Percentiles rank a stretch among this genome's conserved stretches.
These are phyloP conservation scores for Eutrema salsugineum DNA, from an alignment of 441 rosid species.

Conservation along the genomic window DNA sequence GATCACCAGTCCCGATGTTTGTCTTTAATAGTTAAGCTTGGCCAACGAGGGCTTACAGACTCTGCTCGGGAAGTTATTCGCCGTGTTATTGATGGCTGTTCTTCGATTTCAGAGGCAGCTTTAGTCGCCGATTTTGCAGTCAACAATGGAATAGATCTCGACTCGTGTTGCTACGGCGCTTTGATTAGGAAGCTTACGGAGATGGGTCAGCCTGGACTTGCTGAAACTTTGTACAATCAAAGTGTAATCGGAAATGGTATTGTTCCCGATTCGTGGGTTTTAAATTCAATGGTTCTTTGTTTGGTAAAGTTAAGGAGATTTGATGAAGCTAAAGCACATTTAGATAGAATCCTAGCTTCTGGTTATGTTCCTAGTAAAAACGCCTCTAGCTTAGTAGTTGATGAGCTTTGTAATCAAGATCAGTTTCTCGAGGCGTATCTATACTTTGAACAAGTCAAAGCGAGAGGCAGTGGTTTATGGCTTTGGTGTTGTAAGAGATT, in stretches of 20 bases:
- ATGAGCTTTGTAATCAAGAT: constrained; percentile 37
- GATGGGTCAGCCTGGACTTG: constrained; percentile 39
- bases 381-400: constrained; percentile 41
- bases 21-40: constrained; percentile 41
- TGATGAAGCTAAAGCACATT: constrained; percentile 44
- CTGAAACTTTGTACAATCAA: constrained; percentile 35
- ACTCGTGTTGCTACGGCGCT: constrained; percentile 25
- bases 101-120: constrained; percentile 36
- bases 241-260: constrained; percentile 39
- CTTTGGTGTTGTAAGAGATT: constrained; percentile 43
- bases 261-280: constrained; percentile 38
- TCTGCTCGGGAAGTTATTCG: constrained; percentile 41
- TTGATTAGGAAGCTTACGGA: constrained; percentile 46
- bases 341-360: constrained; percentile 38
- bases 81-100: constrained; percentile 30
- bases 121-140: constrained; percentile 36
- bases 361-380: constrained; percentile 32
- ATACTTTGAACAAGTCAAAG: constrained; percentile 32
- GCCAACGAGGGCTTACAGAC: constrained; percentile 33
- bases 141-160: constrained; percentile 42
- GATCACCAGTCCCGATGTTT: constrained; percentile 39
- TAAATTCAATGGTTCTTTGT: constrained; percentile 52
- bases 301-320: constrained; percentile 45
- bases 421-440: constrained; percentile 49
- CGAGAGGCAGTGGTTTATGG: constrained; percentile 34